Evolutionary conservation across 1,284 basidiomycete species (phyloP).

Genomic region (Vanrija sp.): DNA sequence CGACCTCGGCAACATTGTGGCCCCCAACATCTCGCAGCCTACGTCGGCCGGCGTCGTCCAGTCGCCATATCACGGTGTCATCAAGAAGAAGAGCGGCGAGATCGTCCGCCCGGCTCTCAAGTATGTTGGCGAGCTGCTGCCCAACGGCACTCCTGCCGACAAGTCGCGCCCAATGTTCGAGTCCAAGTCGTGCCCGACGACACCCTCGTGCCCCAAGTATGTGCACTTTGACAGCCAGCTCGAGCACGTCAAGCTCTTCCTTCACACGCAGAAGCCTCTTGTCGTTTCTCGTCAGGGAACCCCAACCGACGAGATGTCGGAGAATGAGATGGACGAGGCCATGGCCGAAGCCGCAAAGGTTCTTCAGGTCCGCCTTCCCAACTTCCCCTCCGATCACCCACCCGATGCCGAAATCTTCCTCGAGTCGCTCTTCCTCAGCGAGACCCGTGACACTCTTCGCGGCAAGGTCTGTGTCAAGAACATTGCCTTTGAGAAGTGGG

Average conservation of each 20-base stretch:
- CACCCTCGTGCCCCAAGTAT: conserved; percentile 67
- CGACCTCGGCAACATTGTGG: conserved; percentile 41
- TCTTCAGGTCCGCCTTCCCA: conserved; percentile 52
- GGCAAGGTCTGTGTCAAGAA: conserved; percentile 80
- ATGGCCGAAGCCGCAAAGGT: conserved; percentile 50
- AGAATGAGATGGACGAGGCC: conserved; percentile 65
- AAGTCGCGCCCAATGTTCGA: conserved; percentile 60
- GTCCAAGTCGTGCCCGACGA: conserved; percentile 62
- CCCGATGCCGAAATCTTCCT: conserved; percentile 54
- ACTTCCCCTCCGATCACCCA: conserved; percentile 53
- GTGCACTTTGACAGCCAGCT: conserved; percentile 91
- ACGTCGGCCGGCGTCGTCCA: conserved; percentile 21
- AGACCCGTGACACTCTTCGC: conserved; percentile 58
- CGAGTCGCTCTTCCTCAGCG: conserved; percentile 58
- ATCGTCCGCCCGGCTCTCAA: conserved; percentile 89
- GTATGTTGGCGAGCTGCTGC: conserved; percentile 53
- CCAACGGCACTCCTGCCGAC: conserved; percentile 48
- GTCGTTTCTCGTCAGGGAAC: conserved; percentile 88
- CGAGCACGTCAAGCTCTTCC: conserved; percentile 83
- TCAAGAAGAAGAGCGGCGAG: conserved; percentile 89
- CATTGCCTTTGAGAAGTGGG: conserved; percentile 79
- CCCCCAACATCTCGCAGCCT: conserved; percentile 12
- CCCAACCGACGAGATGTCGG: conserved; percentile 74
- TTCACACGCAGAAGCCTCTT: conserved; percentile 86
- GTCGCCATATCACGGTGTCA: conserved; percentile 36